phyloP scores from a whole-genome alignment of 2,329 filamentous ascomycete genomes.

The Colletotrichum tofieldiae region DNA sequence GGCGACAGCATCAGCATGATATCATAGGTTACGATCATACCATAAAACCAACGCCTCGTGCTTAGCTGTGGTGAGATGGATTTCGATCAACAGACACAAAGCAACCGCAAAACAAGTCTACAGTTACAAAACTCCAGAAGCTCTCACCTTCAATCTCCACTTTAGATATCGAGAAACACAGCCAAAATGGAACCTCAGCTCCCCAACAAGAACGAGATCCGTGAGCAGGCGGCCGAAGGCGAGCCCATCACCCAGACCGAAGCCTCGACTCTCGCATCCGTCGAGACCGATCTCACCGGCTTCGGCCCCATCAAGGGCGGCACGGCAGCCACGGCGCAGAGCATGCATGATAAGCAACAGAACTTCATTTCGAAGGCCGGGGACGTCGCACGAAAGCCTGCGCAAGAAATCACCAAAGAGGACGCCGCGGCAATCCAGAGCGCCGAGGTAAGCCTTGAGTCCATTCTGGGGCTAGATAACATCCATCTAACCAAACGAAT shows the following conservation, averaged over 20 bases:
- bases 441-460: constrained; percentile 46
- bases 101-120: neutral
- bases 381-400: constrained; percentile 50
- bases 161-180: neutral
- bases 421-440: constrained; percentile 50
- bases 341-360: constrained; percentile 52
- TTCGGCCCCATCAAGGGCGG: constrained; percentile 52
- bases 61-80: too few species aligned
- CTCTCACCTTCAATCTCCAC: neutral
- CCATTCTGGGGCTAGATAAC: neutral
- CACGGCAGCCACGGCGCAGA: constrained; percentile 52
- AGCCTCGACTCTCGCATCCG: constrained; percentile 46
- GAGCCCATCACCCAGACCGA: constrained; percentile 39
- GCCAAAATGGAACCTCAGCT: constrained; percentile 2
- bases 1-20: constrained; percentile 12
- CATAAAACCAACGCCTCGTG: neutral
- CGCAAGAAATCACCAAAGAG: constrained; percentile 49
- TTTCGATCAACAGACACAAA: neutral
- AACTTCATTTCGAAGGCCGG: constrained; percentile 51
- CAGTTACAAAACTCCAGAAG: neutral
- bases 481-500: neutral
- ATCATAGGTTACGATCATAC: neutral
- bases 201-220: constrained; percentile 17
- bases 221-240: constrained; percentile 3
- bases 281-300: constrained; percentile 50